Percentiles rank a stretch among this genome's conserved stretches.
Conservation (phyloP, 495 filamentous ascomycete genomes). For the Viridothelium virens region DNA sequence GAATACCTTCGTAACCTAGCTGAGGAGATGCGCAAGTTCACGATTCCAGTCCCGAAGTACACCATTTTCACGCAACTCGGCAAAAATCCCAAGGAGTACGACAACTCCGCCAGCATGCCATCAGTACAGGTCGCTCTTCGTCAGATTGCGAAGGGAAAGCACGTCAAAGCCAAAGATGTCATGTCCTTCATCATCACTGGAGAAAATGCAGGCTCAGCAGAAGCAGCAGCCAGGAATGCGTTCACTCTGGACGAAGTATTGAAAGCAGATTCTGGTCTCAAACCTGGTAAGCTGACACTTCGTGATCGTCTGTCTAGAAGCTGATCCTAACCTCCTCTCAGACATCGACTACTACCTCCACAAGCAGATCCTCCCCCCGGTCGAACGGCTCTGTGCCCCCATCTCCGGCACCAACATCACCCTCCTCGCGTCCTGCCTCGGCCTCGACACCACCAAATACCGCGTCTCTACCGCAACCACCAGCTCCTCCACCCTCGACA, state of each 20-base stretch:
- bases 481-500: conserved; percentile 26
- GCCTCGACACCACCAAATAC: conserved; percentile 84
- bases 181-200: conserved; percentile 91
- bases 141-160: conserved; percentile 79
- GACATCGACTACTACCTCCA: conserved; percentile 95
- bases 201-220: conserved; percentile 61
- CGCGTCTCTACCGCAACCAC: conserved; percentile 48
- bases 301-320: neutral
- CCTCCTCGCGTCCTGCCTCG: conserved; percentile 84
- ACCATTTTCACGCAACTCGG: conserved; percentile 97
- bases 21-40: conserved; percentile 69
- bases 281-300: conserved; percentile 36
- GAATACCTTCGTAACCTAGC: conserved; percentile 80
- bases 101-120: conserved; percentile 90
- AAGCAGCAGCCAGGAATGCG: conserved; percentile 75
- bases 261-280: conserved; percentile 62
- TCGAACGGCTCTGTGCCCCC: conserved; percentile 94
- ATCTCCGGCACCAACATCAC: conserved; percentile 84
- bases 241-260: conserved; percentile 79
- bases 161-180: conserved; percentile 83
- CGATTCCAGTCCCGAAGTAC: conserved; percentile 73
- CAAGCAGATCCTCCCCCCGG: conserved; percentile 97
- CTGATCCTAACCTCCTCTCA: conserved; percentile 26
- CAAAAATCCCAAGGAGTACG: conserved; percentile 86
- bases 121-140: conserved; percentile 90